These are phyloP conservation scores for Graphilbum ipis-grandicollis DNA, from an alignment of 2,329 filamentous ascomycete species.

Conservation along the genomic window DNA sequence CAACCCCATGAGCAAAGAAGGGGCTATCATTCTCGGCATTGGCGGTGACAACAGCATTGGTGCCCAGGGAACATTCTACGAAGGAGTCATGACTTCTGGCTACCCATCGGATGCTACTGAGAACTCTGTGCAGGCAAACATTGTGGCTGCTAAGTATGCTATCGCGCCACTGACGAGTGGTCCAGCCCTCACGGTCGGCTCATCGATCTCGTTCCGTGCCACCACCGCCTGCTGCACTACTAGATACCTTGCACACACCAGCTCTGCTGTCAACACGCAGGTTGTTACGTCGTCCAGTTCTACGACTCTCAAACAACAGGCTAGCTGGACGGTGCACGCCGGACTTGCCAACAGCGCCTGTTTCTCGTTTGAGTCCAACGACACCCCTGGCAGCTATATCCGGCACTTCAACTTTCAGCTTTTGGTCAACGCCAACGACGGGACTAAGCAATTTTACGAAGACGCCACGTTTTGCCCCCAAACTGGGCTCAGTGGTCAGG, in stretches of 20 bases:
- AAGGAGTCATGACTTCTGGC: constrained; percentile 45
- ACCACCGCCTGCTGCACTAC: constrained; percentile 26
- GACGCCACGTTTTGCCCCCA: constrained; percentile 47
- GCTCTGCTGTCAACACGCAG: constrained; percentile 25
- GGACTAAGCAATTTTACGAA: constrained; percentile 36
- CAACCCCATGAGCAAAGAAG: constrained; percentile 47
- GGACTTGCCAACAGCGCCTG: constrained; percentile 40
- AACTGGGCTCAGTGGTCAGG: constrained; percentile 30
- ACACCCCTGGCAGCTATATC: constrained; percentile 40
- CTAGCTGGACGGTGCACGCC: constrained; percentile 34
- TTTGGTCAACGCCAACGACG: constrained; percentile 30
- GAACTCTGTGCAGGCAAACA: constrained; percentile 38
- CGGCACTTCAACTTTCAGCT: constrained; percentile 38
- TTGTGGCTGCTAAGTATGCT: constrained; percentile 41
- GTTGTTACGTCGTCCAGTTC: constrained; percentile 29
- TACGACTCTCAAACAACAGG: constrained; percentile 29
- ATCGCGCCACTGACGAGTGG: constrained; percentile 1
- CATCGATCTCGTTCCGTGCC: constrained; percentile 19
- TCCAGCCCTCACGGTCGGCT: background rate
- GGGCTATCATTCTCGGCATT: constrained; percentile 49
- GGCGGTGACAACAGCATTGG: constrained; percentile 47
- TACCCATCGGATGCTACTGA: constrained; percentile 44
- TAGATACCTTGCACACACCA: constrained; percentile 36
- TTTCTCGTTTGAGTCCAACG: constrained; percentile 41
- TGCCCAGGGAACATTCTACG: constrained; percentile 46